phyloP scores from a whole-genome alignment of 495 filamentous ascomycete species.

The Penicillium manginii region DNA sequence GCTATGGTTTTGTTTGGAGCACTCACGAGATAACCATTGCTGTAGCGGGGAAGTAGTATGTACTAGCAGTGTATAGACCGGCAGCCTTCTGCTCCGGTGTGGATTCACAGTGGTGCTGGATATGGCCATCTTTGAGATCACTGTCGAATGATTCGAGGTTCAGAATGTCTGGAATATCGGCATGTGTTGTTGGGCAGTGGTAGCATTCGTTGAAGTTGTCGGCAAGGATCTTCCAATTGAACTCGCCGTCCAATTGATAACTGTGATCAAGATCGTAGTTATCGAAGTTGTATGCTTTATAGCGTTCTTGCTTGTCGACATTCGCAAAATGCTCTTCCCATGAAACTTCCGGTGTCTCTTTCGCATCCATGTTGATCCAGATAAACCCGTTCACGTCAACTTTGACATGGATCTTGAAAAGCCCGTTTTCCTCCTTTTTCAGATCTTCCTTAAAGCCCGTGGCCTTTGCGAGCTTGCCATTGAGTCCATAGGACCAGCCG shows the following conservation, averaged over 20 bases:
- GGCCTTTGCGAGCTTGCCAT: slow-evolving; percentile 61
- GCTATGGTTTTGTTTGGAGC: no score
- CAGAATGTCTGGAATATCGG: slow-evolving; percentile 48
- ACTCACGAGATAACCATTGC: slow-evolving; percentile 54
- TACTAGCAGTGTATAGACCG: slow-evolving; percentile 41
- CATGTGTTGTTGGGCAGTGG: slow-evolving; percentile 55
- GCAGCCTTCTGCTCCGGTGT: slow-evolving; percentile 42
- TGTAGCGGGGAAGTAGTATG: slow-evolving; percentile 50
- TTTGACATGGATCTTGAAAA: slow-evolving; percentile 43
- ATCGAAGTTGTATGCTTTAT: slow-evolving; percentile 61
- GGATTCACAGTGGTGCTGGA: slow-evolving; percentile 47
- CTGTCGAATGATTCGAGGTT: slow-evolving; percentile 50
- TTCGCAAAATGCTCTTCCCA: slow-evolving; percentile 52
- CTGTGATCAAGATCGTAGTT: slow-evolving; percentile 58
- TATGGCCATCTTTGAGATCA: slow-evolving; percentile 42
- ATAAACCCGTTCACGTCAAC: slow-evolving; percentile 59
- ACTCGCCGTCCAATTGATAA: slow-evolving; percentile 53
- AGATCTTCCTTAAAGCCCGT: slow-evolving; percentile 56
- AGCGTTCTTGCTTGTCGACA: slow-evolving; percentile 48
- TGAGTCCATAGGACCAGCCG: slow-evolving; percentile 47
- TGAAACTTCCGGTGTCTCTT: slow-evolving; percentile 39
- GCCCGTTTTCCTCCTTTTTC: slow-evolving; percentile 51
- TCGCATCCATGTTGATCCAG: slow-evolving; percentile 54
- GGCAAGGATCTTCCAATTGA: slow-evolving; percentile 60
- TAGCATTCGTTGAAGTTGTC: slow-evolving; percentile 76